phyloP scores from a whole-genome alignment of 2,329 filamentous ascomycete genomes.

The Gremmenia infestans region DNA sequence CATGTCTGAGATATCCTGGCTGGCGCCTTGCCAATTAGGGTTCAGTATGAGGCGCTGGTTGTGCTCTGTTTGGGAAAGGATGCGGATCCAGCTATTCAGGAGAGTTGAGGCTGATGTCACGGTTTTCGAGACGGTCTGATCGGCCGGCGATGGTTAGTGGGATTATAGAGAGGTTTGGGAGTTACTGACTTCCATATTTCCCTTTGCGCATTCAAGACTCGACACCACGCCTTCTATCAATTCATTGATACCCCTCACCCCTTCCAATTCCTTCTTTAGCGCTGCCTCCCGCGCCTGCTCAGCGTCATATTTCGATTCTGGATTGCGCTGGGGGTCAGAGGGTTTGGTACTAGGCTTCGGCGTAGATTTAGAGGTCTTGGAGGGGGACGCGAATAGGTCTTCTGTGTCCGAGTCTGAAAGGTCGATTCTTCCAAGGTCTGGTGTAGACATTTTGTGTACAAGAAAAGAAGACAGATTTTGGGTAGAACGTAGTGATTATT shows the following conservation, averaged over 20 bases:
- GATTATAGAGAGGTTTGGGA: background rate
- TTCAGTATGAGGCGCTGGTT: slow-evolving; percentile 90
- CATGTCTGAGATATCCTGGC: slow-evolving; percentile 77
- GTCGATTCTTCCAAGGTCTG: slow-evolving; percentile 46
- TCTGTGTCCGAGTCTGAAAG: slow-evolving; percentile 52
- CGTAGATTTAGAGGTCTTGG: slow-evolving; percentile 31
- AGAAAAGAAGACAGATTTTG: background rate
- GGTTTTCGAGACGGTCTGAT: slow-evolving; percentile 74
- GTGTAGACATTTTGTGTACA: slow-evolving; percentile 31
- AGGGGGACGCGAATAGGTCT: slow-evolving; percentile 54
- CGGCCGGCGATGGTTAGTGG: slow-evolving; percentile 13
- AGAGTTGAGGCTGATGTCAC: slow-evolving; percentile 84
- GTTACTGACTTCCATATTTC: slow-evolving; percentile 66
- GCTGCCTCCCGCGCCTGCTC: slow-evolving; percentile 67
- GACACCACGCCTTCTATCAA: slow-evolving; percentile 75
- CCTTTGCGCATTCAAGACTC: slow-evolving; percentile 65
- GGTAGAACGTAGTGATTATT: background rate
- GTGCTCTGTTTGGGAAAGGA: slow-evolving; percentile 94
- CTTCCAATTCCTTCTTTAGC: slow-evolving; percentile 74
- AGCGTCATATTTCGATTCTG: slow-evolving; percentile 52
- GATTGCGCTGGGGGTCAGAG: slow-evolving; percentile 31
- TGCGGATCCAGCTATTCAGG: slow-evolving; percentile 91
- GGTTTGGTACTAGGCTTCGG: slow-evolving; percentile 15
- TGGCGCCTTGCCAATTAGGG: slow-evolving; percentile 83
- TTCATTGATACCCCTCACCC: slow-evolving; percentile 79